phyloP scores from a whole-genome alignment of 371 early-diverging fungal genomes.

The Mortierella sp. region DNA sequence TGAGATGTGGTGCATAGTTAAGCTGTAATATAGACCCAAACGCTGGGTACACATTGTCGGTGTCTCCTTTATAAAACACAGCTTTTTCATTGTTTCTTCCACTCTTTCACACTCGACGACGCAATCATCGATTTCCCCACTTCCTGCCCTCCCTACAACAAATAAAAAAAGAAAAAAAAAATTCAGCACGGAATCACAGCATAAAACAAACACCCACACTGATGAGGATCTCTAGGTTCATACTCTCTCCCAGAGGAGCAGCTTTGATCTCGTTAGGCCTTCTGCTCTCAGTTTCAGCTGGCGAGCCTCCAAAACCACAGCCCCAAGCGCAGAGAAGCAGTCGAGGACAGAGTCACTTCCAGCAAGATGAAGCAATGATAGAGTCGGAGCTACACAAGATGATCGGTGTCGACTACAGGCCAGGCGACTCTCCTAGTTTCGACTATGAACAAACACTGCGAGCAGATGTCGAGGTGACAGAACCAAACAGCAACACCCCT shows the following conservation, averaged over 20 bases:
- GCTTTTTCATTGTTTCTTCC: not conserved
- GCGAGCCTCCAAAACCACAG: not conserved
- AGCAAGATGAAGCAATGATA: not conserved
- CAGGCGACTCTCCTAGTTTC: not conserved
- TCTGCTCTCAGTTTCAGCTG: not conserved
- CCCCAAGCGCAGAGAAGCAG: no score
- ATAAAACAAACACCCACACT: not conserved
- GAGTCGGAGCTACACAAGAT: slow-evolving; percentile 29
- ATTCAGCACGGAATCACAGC: not conserved
- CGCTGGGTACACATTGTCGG: not conserved
- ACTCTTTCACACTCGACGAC: not conserved
- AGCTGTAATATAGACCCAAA: not conserved
- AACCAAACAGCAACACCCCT: not conserved
- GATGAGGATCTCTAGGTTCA: not conserved
- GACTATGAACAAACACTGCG: slow-evolving; percentile 14
- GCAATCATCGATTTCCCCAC: no score
- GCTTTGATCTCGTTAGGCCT: not conserved
- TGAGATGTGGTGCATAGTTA: not conserved
- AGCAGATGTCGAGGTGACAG: not conserved
- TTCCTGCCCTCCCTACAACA: not conserved
- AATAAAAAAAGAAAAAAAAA: no score
- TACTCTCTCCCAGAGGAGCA: slow-evolving; percentile 5
- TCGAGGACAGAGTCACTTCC: not conserved
- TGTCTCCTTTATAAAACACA: not conserved
- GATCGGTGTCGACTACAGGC: slow-evolving; percentile 36